phyloP scores from a whole-genome alignment of 495 filamentous ascomycete genomes.

The Cairneyella variabilis region DNA sequence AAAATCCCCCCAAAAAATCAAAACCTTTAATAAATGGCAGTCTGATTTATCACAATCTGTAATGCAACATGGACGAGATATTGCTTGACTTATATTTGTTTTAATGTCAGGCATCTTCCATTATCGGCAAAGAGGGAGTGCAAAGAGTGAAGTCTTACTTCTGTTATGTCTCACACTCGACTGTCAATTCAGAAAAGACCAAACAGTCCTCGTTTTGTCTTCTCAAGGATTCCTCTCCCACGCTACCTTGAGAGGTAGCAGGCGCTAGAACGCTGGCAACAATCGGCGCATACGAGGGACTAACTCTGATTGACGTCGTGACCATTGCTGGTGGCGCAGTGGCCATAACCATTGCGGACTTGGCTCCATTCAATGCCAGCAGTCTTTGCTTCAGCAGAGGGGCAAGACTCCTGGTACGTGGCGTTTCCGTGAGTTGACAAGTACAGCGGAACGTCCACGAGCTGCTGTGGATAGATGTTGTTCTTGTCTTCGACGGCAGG shows the following conservation, averaged over 20 bases:
- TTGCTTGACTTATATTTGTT: too few relatives aligned
- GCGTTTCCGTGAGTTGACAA: not conserved
- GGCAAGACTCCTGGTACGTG: not conserved
- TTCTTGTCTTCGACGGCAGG: not conserved
- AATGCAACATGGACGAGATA: too few relatives aligned
- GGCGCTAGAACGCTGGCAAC: not conserved
- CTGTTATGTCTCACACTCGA: too few relatives aligned
- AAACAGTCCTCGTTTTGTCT: too few relatives aligned
- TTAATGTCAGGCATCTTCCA: too few relatives aligned
- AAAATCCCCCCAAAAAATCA: too few relatives aligned
- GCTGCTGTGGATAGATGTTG: not conserved
- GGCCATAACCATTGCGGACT: not conserved
- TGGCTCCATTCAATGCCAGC: not conserved
- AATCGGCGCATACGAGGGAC: not conserved
- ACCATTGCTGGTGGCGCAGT: not conserved
- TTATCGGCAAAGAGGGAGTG: too few relatives aligned
- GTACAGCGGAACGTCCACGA: conserved; percentile 10
- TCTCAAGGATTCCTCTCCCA: conserved; percentile 23
- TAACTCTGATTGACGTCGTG: conserved; percentile 1
- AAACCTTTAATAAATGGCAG: too few relatives aligned
- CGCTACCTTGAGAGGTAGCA: not conserved
- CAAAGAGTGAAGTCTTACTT: too few relatives aligned
- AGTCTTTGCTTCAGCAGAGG: not conserved
- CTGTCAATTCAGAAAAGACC: too few relatives aligned
- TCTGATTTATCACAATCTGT: too few relatives aligned